Evolutionary conservation across 805 yeast species (phyloP), one percentile per base, ranked within the genome.

Genomic region (Ogataea naganishii): DNA sequence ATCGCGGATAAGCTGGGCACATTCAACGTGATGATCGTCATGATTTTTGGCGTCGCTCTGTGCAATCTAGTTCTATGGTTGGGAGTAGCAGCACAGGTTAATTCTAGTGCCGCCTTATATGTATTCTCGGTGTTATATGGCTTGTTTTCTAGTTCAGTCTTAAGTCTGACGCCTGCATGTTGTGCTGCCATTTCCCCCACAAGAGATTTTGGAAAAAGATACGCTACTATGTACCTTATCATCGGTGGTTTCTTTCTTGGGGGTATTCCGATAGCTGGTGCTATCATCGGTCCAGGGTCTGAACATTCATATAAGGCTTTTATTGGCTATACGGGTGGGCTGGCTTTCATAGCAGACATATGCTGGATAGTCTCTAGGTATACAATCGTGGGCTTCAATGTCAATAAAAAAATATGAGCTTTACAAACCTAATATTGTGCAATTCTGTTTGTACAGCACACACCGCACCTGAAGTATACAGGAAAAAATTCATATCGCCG

Each of bases 131-230:
- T 22, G 31, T 43, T 22, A 4, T 74, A 66, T 46, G 83, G 83
- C 1, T 64, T 75, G 33, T 56, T 66, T 28, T 62, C 76, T 4
- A 72, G 79, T 4, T 64, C 80, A 1, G 67, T 73, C 4, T 54
- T 75, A 28, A 64, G 80, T 3, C 44, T 75, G 26, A 66, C 74
- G 11, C 80, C 81, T 2, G 74, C 70, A 3, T 69, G 80, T 40
- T 58, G 71, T 21, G 78, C 76, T 1, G 74, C 69, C 30, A 70
- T 76, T 20, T 70, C 79, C 12, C 64, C 67, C 30, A 30, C 53
- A 24, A 32, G 44, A 40, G 39, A 38, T 24, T 32, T 36, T 32
- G 32, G 49, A 29, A 43, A 50, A 40, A 32, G 46, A 30, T 34
- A 50, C 13, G 39, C 44, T 4, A 34, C 51, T 29, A 34, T 56